phyloP scores from a whole-genome alignment of 805 yeast genomes.

The Candida namnaoensis region DNA sequence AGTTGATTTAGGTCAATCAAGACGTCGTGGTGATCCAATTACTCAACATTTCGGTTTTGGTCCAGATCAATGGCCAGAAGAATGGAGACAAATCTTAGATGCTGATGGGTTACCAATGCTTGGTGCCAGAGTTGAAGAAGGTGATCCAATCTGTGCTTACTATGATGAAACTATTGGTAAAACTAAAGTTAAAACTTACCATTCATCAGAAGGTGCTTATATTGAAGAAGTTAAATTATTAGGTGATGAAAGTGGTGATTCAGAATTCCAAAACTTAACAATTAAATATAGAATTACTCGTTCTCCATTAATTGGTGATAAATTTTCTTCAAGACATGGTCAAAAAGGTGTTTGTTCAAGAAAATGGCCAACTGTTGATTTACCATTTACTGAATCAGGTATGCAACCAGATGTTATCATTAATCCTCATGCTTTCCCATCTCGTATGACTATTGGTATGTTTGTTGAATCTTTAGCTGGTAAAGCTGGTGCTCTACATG shows the following conservation, averaged over 20 bases:
- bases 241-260: slow-evolving; percentile 91
- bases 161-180: slow-evolving; percentile 46
- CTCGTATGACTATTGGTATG: slow-evolving; percentile 99
- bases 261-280: slow-evolving; percentile 80
- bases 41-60: slow-evolving; percentile 80
- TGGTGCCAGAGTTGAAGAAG: slow-evolving; percentile 80
- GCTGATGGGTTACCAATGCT: slow-evolving; percentile 97
- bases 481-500: slow-evolving; percentile 94
- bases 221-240: slow-evolving; percentile 98
- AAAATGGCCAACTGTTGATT: slow-evolving; percentile 94
- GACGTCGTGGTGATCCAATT: slow-evolving; percentile 86
- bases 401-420: slow-evolving; percentile 96
- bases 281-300: slow-evolving; percentile 93
- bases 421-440: slow-evolving; percentile 99
- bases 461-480: slow-evolving; percentile 98
- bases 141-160: slow-evolving; percentile 80
- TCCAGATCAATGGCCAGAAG: slow-evolving; percentile 84
- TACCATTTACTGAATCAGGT: slow-evolving; percentile 96
- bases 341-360: slow-evolving; percentile 98
- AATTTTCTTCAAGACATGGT: slow-evolving; percentile 96
- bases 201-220: slow-evolving; percentile 89
- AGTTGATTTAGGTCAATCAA: slow-evolving; percentile 66
- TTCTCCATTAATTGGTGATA: slow-evolving; percentile 96
- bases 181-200: slow-evolving; percentile 51
- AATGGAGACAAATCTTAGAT: slow-evolving; percentile 89